phyloP scores from a whole-genome alignment of 2,329 filamentous ascomycete species.

The Colletotrichum eleusines region DNA sequence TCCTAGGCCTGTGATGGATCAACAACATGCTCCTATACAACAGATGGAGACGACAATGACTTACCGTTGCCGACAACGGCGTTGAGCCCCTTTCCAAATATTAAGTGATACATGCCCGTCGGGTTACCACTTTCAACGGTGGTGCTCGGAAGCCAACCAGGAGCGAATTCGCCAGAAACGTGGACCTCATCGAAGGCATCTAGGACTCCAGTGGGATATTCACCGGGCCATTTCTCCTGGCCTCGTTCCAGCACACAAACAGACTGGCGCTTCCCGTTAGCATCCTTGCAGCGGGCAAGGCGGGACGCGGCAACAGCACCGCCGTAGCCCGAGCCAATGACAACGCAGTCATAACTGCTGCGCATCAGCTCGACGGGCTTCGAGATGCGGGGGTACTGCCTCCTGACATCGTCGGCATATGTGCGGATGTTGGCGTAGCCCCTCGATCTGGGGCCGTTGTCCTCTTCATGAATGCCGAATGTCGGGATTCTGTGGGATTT shows the following conservation, averaged over 20 bases:
- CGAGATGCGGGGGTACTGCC: constrained; percentile 65
- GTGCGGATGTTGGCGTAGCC: constrained; percentile 47
- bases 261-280: constrained; percentile 56
- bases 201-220: constrained; percentile 65
- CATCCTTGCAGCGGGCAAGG: constrained; percentile 66
- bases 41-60: constrained; percentile 16
- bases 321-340: constrained; percentile 78
- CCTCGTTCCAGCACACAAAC: constrained; percentile 76
- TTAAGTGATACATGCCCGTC: constrained; percentile 73
- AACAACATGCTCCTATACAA: not conserved
- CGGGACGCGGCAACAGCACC: constrained; percentile 74
- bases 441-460: constrained; percentile 50
- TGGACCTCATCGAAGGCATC: constrained; percentile 66
- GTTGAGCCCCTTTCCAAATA: constrained; percentile 73
- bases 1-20: constrained; percentile 63
- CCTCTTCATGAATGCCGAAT: constrained; percentile 49
- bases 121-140: constrained; percentile 63
- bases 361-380: constrained; percentile 69
- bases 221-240: constrained; percentile 74
- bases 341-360: constrained; percentile 71
- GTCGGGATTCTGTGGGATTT: constrained; percentile 47
- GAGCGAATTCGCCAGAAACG: constrained; percentile 65
- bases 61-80: constrained; percentile 69
- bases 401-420: constrained; percentile 45
- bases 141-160: constrained; percentile 55